Conservation (phyloP, 306 rosid species). For the Phaseolus lunatus region DNA sequence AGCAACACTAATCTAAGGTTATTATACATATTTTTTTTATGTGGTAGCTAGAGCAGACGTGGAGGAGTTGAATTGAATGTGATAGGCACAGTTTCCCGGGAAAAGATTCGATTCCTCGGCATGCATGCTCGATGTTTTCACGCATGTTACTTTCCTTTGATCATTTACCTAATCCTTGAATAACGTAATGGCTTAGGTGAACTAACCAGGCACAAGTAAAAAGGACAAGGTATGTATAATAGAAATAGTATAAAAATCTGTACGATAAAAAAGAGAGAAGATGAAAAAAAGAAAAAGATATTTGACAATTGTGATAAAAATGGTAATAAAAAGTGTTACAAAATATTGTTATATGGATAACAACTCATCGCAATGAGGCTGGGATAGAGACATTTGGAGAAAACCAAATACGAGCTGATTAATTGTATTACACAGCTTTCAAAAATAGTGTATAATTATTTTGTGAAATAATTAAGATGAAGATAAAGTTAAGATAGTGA, state of each 20-base stretch:
- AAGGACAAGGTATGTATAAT: conserved; percentile 41
- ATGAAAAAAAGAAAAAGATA: not conserved
- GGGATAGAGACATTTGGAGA: conserved; percentile 34
- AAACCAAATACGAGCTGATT: not conserved
- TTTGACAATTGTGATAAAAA: not conserved
- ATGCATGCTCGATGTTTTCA: conserved; percentile 27
- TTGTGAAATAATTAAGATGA: not conserved
- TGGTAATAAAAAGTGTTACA: not conserved
- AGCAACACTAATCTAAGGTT: not conserved
- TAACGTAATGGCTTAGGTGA: conserved; percentile 54
- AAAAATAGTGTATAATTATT: not conserved
- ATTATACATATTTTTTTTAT: conserved; percentile 30
- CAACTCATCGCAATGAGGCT: conserved; percentile 2
- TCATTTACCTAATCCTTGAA: conserved; percentile 55
- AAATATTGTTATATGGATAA: not conserved
- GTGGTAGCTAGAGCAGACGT: conserved; percentile 10
- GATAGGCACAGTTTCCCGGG: conserved; percentile 42
- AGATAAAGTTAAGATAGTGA: conserved; percentile 22
- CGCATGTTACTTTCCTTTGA: conserved; percentile 48
- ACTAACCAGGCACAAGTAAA: conserved; percentile 48
- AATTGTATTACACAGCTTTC: not conserved
- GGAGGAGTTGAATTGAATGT: conserved; percentile 36
- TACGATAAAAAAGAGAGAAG: not conserved
- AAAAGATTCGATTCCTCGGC: conserved; percentile 61
- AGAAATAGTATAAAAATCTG: not conserved